Base-by-base conservation (phyloP, 176 grass and related monocot genomes). In the Paspalum vaginatum region DNA sequence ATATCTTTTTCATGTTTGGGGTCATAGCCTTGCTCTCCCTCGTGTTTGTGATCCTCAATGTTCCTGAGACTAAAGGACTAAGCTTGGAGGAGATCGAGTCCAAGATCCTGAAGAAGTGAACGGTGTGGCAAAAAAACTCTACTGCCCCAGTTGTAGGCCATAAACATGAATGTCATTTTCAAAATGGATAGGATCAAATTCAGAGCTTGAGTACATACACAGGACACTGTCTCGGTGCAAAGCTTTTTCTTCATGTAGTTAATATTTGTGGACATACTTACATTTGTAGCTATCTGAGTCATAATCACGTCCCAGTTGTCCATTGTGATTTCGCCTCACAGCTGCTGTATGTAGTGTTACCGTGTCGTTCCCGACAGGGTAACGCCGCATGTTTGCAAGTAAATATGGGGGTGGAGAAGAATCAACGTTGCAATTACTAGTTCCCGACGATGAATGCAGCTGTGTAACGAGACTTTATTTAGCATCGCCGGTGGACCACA, bases 81-180 rank as follows among this genome's bases (percentile, higher is more conserved):
- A 95, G 81, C 77, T 83, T 98, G 84, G 96, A 98, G 90, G 96
- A 98, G 71, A 98, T 98, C 9, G 96, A 98, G 72, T 85, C 90
- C 11, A 98, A 93, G 81, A 84, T 98, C 24, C 65, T 98, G 72
- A 93, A 98, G 82, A 93, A 67, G 32, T 32, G 87, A 76, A 49
- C 45, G 56, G 1, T 41, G n/a, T 58, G 49, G 20, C 45, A 59
- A 56, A 41, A 49, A 49, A 49, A 49, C 20, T 72, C 4, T 24
- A 38, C 15, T 39, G 20, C 25, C 58, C 8, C 18, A 25, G 17
- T 43, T 65, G 22, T 25, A 26, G 12, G 17, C 8, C 20, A 18
- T 14, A 39, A 70, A 70, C 65, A 11, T 58, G 11, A 27, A 24
- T 65, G 39, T 20, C 38, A 2, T 46, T 68, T 22, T 25, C 13